Conservation (phyloP, 2,329 filamentous ascomycete genomes). For the Byssochlamys sp. region DNA sequence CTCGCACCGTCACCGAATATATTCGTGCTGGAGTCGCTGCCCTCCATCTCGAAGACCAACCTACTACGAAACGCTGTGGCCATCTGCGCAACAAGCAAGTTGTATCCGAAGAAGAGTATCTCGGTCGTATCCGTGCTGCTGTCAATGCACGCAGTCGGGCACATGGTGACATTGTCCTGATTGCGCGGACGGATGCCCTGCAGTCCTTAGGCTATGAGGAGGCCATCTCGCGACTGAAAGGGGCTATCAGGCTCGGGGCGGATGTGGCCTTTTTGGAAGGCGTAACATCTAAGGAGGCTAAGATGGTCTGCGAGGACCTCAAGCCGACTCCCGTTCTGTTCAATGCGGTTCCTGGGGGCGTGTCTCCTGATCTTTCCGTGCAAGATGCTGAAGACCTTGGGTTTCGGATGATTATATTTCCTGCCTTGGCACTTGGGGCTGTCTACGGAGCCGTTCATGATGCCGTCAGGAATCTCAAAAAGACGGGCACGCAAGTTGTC, state of each 20-base stretch:
- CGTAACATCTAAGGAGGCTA: conserved; percentile 18
- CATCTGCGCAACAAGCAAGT: conserved; percentile 29
- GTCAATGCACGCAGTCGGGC: conserved; percentile 19
- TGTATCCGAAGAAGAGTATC: conserved; percentile 13
- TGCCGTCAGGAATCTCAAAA: conserved; percentile 16
- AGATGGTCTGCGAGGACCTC: conserved; percentile 15
- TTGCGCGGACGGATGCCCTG: conserved; percentile 24
- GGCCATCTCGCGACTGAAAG: conserved; percentile 18
- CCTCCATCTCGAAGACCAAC: conserved; percentile 45
- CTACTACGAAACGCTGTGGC: conserved; percentile 32
- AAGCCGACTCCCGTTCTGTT: conserved; percentile 21
- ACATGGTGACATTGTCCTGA: conserved; percentile 23
- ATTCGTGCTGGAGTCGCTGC: conserved; percentile 42
- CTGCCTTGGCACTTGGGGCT: conserved; percentile 17
- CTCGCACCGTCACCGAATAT: conserved; percentile 38
- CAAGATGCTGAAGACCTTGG: conserved; percentile 22
- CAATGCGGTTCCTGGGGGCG: conserved; percentile 26
- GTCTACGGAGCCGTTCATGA: conserved; percentile 15
- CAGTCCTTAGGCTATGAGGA: conserved; percentile 20
- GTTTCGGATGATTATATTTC: conserved; percentile 26
- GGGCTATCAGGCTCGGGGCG: conserved; percentile 18
- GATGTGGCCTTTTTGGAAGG: conserved; percentile 27
- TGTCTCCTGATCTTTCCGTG: conserved; percentile 19
- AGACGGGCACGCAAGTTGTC: conserved; percentile 12
- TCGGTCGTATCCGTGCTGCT: conserved; percentile 16